Percentiles rank a stretch among this genome's conserved stretches.
phyloP scores from a whole-genome alignment of 805 yeast species.

The Yarrowia bubula region DNA sequence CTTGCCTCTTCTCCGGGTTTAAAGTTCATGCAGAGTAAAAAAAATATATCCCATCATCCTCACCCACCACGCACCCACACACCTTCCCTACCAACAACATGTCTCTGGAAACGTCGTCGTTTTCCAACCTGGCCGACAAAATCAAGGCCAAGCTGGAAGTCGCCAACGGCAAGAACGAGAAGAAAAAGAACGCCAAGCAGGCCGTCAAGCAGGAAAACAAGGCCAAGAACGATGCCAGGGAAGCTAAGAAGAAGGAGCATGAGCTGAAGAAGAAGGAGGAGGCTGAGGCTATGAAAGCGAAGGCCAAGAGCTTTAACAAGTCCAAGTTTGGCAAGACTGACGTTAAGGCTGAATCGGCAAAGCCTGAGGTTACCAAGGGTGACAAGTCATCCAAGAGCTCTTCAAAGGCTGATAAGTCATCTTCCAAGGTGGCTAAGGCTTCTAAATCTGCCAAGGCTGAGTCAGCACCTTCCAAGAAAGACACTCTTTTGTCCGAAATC shows the following conservation, averaged over 20 bases:
- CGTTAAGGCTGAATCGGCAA: not conserved
- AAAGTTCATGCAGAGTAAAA: constrained; percentile 2
- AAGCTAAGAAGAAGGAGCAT: constrained; percentile 23
- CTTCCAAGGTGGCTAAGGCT: not conserved
- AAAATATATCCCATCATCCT: not conserved
- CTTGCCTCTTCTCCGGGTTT: not conserved
- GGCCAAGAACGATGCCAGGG: constrained; percentile 16
- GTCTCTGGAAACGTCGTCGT: constrained; percentile 24
- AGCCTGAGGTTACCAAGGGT: not conserved
- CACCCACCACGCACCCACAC: not conserved
- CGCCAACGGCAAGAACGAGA: constrained; percentile 12
- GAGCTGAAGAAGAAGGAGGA: constrained; percentile 22
- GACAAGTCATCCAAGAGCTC: not conserved
- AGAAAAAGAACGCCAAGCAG: constrained; percentile 20
- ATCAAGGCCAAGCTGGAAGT: constrained; percentile 23
- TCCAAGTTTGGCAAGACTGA: constrained; percentile 21
- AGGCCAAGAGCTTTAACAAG: constrained; percentile 22
- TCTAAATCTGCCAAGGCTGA: not conserved
- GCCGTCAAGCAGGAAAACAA: constrained; percentile 15
- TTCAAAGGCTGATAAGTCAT: not conserved
- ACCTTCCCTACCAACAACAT: not conserved
- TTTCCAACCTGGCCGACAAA: constrained; percentile 27
- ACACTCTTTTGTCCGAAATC: constrained; percentile 26
- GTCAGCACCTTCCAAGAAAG: not conserved
- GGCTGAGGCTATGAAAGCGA: constrained; percentile 20